Base-by-base conservation (phyloP, 495 filamentous ascomycete species). In the Penicillium odoratum region DNA sequence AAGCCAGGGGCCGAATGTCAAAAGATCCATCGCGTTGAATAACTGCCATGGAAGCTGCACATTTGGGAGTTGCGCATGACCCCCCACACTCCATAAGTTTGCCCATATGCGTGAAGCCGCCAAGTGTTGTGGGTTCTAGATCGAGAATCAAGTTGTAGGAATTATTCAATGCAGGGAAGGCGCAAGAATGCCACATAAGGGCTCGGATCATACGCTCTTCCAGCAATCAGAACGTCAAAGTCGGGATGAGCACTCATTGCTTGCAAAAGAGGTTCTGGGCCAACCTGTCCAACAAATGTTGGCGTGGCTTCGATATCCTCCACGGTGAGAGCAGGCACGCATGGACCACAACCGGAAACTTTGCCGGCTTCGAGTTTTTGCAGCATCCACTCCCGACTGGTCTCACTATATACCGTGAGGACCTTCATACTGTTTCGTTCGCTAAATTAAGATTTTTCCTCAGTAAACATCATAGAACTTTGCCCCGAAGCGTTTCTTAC, bases 1-100 rank as follows among this genome's bases (percentile, higher is more conserved):
- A 57, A 9, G 53, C 36, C 9, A 77, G 47, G 1, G 79, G 78
- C 1, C 48, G 62, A 13, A 81, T 61, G 46, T 78, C 76, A 54
- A 83, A 83, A 2, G 61, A 66, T 7, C 16, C 16, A n/a, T 75
- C 72, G 21, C 70, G 72, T 1, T 21, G 21, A 6, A 81, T 57
- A 0, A 71, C 77, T 2, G 73, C 72, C 15, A 74, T 56, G 9
- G 67, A 68, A 1, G 61, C 65, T 4, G 61, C 55, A n/a, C 75
- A 66, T 60, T 81, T 83, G 0, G 79, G 79, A 5, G 65, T 64
- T 3, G 78, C 73, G 61, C 80, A 83, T 0, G 67, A 48, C 0
- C 61, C 80, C 31, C 80, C 79, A 31, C 79, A 83, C 50, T 83
- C 80, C 68, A 83, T 73, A 15, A 72, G 76, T 65, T 83, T 83